These are phyloP conservation scores for Phaffomyces thermotolerans DNA, from an alignment of 805 yeast genomes.

Conservation along the genomic window DNA sequence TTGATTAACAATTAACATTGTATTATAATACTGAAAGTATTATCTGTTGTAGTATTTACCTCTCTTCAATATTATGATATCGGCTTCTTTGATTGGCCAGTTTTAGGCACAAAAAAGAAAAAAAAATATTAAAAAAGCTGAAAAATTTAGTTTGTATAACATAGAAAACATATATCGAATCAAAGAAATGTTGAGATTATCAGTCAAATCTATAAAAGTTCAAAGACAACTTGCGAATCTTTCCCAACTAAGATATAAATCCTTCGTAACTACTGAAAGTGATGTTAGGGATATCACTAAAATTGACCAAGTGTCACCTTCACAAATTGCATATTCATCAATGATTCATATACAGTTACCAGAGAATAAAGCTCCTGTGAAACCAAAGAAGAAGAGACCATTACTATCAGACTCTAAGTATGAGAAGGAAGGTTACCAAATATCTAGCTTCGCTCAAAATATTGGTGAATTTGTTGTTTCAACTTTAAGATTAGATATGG, in stretches of 20 bases:
- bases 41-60: too few species aligned
- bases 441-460: slow-evolving; percentile 45
- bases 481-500: slow-evolving; percentile 76
- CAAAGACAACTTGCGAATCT: not conserved
- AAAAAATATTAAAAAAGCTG: not conserved
- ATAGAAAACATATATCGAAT: not conserved
- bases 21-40: not conserved
- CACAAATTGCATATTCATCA: slow-evolving; percentile 22
- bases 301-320: slow-evolving; percentile 11
- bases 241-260: slow-evolving; percentile 3
- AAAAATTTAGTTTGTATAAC: not conserved
- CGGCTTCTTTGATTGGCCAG: slow-evolving; percentile 1
- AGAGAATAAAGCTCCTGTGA: slow-evolving; percentile 27
- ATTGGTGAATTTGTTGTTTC: slow-evolving; percentile 61
- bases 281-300: slow-evolving; percentile 3
- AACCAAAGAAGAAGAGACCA: slow-evolving; percentile 27
- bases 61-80: not conserved
- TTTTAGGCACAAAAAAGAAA: not conserved
- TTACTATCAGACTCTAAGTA: slow-evolving; percentile 31
- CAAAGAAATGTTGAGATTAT: slow-evolving; percentile 1
- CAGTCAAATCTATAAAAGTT: not conserved
- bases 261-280: slow-evolving; percentile 1
- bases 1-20: not conserved
- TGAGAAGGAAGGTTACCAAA: slow-evolving; percentile 29
- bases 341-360: slow-evolving; percentile 19